Evolutionary conservation across 2,329 filamentous ascomycete genomes (phyloP).

Genomic region (Triangularia setosa): DNA sequence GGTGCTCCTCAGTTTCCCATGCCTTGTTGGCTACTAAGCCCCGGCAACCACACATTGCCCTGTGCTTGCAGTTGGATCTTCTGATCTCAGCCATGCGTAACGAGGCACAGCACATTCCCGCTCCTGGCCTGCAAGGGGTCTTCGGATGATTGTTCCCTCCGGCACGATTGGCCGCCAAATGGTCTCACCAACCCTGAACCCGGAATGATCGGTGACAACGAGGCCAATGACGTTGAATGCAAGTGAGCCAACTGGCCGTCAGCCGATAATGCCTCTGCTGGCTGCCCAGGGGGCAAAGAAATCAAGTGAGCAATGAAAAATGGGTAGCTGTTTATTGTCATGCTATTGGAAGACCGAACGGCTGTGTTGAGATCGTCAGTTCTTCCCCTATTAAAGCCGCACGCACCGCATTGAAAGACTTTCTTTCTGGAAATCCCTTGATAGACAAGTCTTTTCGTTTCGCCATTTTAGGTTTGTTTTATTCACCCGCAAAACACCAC

Average conservation of each 20-base stretch:
- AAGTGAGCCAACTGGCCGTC: constrained; percentile 1
- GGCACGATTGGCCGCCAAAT: constrained; percentile 14
- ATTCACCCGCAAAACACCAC: neutral
- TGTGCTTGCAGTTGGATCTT: neutral
- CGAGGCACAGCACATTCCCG: constrained; percentile 10
- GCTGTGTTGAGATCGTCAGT: constrained; percentile 13
- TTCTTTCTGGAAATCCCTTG: neutral
- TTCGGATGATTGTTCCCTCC: constrained; percentile 7
- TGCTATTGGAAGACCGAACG: neutral
- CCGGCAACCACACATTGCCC: constrained; percentile 5
- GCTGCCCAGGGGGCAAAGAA: neutral
- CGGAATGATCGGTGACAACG: neutral
- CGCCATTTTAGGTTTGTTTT: neutral
- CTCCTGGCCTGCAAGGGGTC: constrained; percentile 15
- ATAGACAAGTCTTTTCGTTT: neutral
- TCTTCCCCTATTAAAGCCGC: constrained; percentile 9
- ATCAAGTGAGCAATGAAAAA: neutral
- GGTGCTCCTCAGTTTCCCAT: neutral
- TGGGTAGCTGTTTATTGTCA: neutral
- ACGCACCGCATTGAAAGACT: neutral
- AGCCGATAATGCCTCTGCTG: neutral
- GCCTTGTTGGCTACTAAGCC: constrained; percentile 8
- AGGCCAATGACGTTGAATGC: neutral
- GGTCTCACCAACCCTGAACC: neutral
- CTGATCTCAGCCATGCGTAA: constrained; percentile 15